A percentile compares a stretch with the other conserved stretches of the same genome.
Conservation (phyloP, 176 grass and related monocot species). For the Dendrocalamus sinicus region DNA sequence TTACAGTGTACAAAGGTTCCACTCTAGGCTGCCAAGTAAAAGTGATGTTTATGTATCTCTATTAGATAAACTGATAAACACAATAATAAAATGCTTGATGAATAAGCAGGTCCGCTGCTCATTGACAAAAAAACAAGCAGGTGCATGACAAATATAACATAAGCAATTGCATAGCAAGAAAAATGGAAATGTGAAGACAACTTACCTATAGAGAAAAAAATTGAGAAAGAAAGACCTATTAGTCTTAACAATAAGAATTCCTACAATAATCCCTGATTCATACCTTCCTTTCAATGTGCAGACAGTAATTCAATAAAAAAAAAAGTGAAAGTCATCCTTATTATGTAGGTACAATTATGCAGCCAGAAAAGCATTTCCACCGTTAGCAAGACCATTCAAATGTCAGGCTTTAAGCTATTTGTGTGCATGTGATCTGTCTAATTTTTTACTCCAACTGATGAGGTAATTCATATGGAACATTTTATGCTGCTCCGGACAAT, state of each 20-base stretch:
- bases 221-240: background rate
- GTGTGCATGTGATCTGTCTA: constrained; percentile 43
- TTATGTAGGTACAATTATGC: background rate
- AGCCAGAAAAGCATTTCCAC: background rate
- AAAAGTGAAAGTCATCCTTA: constrained; percentile 13
- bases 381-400: constrained; percentile 23
- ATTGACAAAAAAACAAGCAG: no score
- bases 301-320: background rate
- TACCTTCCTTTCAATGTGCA: background rate
- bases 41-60: background rate
- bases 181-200: no score
- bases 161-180: no score
- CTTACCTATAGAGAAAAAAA: no score
- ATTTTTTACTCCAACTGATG: constrained; percentile 19
- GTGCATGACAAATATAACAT: no score
- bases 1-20: no score
- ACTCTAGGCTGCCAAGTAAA: background rate
- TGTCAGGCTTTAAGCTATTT: constrained; percentile 33
- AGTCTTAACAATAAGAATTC: background rate
- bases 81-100: background rate
- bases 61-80: background rate
- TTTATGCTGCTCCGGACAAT: background rate
- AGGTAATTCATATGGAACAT: constrained; percentile 29
- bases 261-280: background rate
- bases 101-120: no score